phyloP scores from a whole-genome alignment of 139 green algal genomes.

The Trebouxia sp. region DNA sequence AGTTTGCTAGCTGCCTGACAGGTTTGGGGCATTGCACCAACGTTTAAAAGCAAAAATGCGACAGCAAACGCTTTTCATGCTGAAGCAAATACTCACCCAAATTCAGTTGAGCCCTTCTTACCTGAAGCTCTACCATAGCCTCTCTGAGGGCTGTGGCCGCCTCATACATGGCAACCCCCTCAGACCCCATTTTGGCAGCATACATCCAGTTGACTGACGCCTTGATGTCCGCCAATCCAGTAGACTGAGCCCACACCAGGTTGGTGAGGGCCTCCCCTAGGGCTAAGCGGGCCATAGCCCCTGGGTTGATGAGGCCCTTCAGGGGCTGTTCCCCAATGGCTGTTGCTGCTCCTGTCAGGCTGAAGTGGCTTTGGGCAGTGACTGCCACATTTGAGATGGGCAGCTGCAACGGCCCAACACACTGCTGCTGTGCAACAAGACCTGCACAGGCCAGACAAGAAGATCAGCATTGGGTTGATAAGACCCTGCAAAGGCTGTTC shows the following conservation, averaged over 20 bases:
- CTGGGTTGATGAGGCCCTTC: slow-evolving; percentile 92
- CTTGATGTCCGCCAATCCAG: slow-evolving; percentile 86
- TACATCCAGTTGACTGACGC: slow-evolving; percentile 99
- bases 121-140: slow-evolving; percentile 50
- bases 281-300: slow-evolving; percentile 92
- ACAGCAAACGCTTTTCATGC: too few relatives aligned
- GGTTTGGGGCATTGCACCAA: too few relatives aligned
- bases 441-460: slow-evolving; percentile 59
- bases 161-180: slow-evolving; percentile 96
- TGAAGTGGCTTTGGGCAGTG: slow-evolving; percentile 82
- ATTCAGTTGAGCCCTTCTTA: too few relatives aligned
- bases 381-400: slow-evolving; percentile 92
- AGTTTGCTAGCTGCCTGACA: too few relatives aligned
- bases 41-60: too few relatives aligned
- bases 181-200: slow-evolving; percentile 94
- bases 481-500: slow-evolving; percentile 97
- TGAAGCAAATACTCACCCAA: too few relatives aligned
- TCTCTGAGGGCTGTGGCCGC: slow-evolving; percentile 77
- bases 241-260: slow-evolving; percentile 85
- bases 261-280: slow-evolving; percentile 97
- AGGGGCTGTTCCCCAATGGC: slow-evolving; percentile 96
- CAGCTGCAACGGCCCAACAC: slow-evolving; percentile 90
- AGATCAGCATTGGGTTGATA: slow-evolving; percentile 66
- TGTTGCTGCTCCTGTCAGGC: slow-evolving; percentile 81
- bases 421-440: slow-evolving; percentile 98